Evolutionary conservation across 768 basidiomycete genomes (phyloP).

Genomic region (Russula olivacea): DNA sequence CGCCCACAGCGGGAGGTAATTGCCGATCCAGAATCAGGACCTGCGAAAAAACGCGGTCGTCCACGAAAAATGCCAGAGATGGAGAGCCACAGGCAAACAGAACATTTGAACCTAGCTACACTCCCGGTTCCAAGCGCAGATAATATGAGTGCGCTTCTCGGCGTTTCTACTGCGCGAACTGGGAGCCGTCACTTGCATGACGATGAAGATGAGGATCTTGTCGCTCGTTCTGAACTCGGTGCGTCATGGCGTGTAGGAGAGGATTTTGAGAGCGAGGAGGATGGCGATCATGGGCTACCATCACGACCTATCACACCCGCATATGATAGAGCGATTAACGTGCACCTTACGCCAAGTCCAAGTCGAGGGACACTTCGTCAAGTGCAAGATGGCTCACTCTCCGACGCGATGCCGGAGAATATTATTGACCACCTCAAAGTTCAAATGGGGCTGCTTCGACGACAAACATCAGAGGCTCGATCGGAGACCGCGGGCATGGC

Average conservation of each 20-base stretch:
- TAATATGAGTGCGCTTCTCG: conserved; percentile 5
- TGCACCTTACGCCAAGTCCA: conserved; percentile 7
- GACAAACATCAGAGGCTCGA: conserved; percentile 63
- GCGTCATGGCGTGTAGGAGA: conserved; percentile 30
- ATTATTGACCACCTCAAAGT: conserved; percentile 57
- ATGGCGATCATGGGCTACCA: conserved; percentile 26
- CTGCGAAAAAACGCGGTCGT: conserved; percentile 26
- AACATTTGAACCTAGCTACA: conserved; percentile 9
- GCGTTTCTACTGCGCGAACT: conserved; percentile 29
- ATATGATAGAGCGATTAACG: conserved; percentile 10
- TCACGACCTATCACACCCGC: conserved; percentile 15
- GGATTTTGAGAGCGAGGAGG: conserved; percentile 65
- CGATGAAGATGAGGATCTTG: conserved; percentile 36
- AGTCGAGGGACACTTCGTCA: conserved; percentile 2
- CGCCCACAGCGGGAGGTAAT: conserved; percentile 46
- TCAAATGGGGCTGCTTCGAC: conserved; percentile 57
- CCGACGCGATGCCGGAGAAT: conserved; percentile 29
- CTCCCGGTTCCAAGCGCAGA: conserved; percentile 16
- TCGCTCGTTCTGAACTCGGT: conserved; percentile 29
- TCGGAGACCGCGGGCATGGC: conserved; percentile 58
- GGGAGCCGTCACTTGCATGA: conserved; percentile 26
- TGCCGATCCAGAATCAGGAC: conserved; percentile 18
- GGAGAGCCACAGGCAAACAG: conserved; percentile 8
- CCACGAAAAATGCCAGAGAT: conserved; percentile 20
- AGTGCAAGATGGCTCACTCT: background rate